Evolutionary conservation across 179 eudicot species (phyloP).

Genomic region (Nepenthes alata): DNA sequence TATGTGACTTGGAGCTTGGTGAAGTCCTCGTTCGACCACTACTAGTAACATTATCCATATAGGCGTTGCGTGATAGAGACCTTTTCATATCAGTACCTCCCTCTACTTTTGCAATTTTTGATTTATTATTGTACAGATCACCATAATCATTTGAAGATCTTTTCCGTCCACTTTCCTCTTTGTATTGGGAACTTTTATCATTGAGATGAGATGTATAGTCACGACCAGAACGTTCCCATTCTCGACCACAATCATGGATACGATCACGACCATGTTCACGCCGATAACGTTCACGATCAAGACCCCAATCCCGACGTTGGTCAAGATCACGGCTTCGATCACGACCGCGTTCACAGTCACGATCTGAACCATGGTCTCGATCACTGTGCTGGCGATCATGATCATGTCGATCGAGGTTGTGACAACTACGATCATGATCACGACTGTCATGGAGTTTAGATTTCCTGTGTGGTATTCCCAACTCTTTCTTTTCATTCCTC

Average conservation of each 20-base stretch:
- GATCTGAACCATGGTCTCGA: constrained; percentile 24
- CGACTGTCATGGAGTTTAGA: constrained; percentile 19
- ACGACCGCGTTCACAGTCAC: constrained; percentile 17
- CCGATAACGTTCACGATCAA: constrained; percentile 17
- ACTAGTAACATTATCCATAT: constrained; percentile 37
- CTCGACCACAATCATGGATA: constrained; percentile 13
- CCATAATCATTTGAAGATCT: constrained; percentile 44
- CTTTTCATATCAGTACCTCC: constrained; percentile 44
- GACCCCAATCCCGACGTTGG: constrained; percentile 20
- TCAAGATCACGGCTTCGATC: constrained; percentile 16
- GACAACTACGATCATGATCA: constrained; percentile 25
- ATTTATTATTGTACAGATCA: constrained; percentile 40
- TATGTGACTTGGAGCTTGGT: constrained; percentile 49
- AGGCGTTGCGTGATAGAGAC: constrained; percentile 31
- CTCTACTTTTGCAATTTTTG: constrained; percentile 32
- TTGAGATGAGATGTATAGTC: constrained; percentile 24
- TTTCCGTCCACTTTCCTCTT: constrained; percentile 61
- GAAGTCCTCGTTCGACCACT: constrained; percentile 49
- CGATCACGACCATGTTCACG: constrained; percentile 21
- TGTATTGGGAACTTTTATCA: constrained; percentile 36
- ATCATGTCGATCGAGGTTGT: constrained; percentile 22
- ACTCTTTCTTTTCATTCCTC: constrained; percentile 47
- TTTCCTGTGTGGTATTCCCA: constrained; percentile 38
- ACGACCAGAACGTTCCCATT: constrained; percentile 16
- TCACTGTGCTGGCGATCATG: constrained; percentile 19